phyloP scores from a whole-genome alignment of 2,329 filamentous ascomycete species.

The Paracorniculantispora psalliotae region DNA sequence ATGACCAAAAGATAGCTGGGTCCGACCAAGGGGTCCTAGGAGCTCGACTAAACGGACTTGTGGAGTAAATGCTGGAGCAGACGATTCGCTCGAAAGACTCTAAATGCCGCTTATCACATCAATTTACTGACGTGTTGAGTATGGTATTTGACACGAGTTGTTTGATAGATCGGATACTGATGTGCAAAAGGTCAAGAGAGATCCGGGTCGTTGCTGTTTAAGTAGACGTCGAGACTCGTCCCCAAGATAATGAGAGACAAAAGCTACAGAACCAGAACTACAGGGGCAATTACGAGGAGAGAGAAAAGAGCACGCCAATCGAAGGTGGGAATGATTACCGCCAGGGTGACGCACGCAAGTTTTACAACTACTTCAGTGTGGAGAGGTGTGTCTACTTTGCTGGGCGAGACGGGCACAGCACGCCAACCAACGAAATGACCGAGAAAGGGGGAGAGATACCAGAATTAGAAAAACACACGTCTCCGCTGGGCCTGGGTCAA shows the following conservation, averaged over 20 bases:
- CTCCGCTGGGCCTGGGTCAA: background rate
- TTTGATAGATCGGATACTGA: background rate
- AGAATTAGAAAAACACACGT: background rate
- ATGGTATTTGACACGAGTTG: background rate
- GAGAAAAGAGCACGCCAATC: background rate
- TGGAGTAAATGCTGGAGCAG: background rate
- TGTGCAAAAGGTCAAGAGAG: too few species aligned
- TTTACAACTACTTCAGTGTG: background rate
- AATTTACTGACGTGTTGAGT: background rate
- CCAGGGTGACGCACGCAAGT: conserved; percentile 1
- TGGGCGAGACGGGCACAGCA: background rate
- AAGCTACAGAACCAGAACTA: too few species aligned
- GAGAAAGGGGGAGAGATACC: background rate
- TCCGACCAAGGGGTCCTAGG: background rate
- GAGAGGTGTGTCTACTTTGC: background rate
- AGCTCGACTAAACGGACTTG: background rate
- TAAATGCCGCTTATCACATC: background rate
- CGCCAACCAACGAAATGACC: background rate
- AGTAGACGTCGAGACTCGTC: background rate
- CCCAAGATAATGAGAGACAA: background rate
- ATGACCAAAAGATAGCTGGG: background rate
- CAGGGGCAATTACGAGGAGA: background rate
- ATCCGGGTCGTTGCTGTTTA: background rate
- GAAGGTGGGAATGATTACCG: background rate
- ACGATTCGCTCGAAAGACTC: background rate